Evolutionary conservation across 768 basidiomycete species (phyloP), one percentile per base, ranked within the genome.

Genomic region (Trametes gibbosa): DNA sequence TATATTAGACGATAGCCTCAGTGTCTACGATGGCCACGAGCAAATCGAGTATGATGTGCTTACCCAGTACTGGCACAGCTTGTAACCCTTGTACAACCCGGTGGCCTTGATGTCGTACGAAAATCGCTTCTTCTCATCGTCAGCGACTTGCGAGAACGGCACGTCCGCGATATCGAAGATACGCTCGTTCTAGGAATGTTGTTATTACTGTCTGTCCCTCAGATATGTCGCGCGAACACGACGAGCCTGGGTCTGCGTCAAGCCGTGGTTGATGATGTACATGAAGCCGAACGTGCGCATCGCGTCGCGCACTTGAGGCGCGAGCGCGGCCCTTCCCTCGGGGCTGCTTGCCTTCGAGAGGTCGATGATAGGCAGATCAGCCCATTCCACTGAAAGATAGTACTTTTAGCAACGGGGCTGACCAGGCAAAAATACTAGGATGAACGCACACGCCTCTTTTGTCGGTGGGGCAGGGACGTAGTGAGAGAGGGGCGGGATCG

Each of bases 81-180:
- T 84, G 63, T 84, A 84, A 1, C 82, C 82, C 61, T 80, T 77
- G 62, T 76, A 83, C 3, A 78, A 76, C 7, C 79, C 80, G 0
- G 72, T 76, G 24, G 77, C 71, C 56, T 78, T 78, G 54, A 75
- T 75, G 34, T 68, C 71, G 0, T 72, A 76, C 2, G 65, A 67
- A 58, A 79, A 78, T 21, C 58, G 58, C 51, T 73, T 61, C 65
- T 80, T 81, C 68, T 82, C 80, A 27, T 77, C 77, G 0, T 70
- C 68, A 1, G 61, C 57, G 7, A 80, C 77, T 29, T 69, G 68
- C 5, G 73, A 69, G 60, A 81, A 80, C 14, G 77, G 72, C 7
- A 80, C 59, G 51, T 80, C 72, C 0, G 79, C 79, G 41, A 82
- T 78, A 58, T 79, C 78, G 60, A 81, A 79, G 12, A 81, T 76